Conservation (phyloP, 176 grass and related monocot species). For the Zoysia pacifica region DNA sequence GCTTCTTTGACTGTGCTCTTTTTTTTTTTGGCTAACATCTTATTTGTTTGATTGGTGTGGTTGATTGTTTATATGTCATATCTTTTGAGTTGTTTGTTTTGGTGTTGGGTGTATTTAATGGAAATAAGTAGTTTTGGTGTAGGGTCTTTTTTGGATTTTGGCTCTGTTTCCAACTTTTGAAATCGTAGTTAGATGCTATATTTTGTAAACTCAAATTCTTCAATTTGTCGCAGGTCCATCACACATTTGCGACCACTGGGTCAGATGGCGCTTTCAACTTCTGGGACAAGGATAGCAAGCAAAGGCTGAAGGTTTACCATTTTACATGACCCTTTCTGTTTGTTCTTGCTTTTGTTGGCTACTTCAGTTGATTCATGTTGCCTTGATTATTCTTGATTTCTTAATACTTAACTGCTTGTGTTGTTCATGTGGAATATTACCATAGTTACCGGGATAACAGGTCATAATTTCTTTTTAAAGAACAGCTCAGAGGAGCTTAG, state of each 20-base stretch:
- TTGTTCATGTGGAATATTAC: not conserved
- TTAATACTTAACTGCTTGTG: not conserved
- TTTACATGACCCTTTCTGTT: not conserved
- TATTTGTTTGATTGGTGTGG: slow-evolving; percentile 13
- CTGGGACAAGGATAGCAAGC: slow-evolving; percentile 95
- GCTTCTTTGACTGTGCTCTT: not conserved
- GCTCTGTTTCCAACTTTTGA: slow-evolving; percentile 7
- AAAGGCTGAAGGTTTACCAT: slow-evolving; percentile 73
- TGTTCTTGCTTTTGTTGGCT: not conserved
- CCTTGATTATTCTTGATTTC: slow-evolving; percentile 15
- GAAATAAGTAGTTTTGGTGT: not conserved
- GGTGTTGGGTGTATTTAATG: slow-evolving; percentile 25
- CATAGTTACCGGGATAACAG: not conserved
- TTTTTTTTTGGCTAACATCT: not conserved
- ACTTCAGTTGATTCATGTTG: slow-evolving; percentile 18
- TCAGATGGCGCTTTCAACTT: slow-evolving; percentile 82
- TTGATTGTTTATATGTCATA: slow-evolving; percentile 25
- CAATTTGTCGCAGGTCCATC: slow-evolving; percentile 54
- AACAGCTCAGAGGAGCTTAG: too few relatives aligned
- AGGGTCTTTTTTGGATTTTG: not conserved
- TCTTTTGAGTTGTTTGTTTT: slow-evolving; percentile 4
- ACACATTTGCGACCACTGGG: slow-evolving; percentile 76
- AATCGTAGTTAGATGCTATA: slow-evolving; percentile 17
- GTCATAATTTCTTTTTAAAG: not conserved
- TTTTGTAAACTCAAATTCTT: slow-evolving; percentile 27